Evolutionary conservation across 1,284 basidiomycete genomes (phyloP).

Genomic region (Apiotrichum siamense): DNA sequence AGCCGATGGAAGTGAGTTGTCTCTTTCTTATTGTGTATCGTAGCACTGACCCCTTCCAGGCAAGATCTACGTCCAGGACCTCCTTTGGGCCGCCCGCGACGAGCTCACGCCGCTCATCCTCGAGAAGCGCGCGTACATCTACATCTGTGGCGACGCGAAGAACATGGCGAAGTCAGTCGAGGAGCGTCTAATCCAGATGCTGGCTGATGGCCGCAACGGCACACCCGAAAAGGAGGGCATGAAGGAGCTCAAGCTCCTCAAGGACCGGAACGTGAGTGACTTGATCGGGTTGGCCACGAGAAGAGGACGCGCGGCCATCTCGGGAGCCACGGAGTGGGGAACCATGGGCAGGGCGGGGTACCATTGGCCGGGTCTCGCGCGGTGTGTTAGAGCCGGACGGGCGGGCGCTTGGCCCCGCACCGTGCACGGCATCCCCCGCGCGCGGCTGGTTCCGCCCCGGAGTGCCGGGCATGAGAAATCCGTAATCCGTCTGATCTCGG

Average conservation of each 20-base stretch:
- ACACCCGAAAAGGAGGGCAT: constrained; percentile 74
- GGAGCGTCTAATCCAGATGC: constrained; percentile 71
- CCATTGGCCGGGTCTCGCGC: too few species aligned
- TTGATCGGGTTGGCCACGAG: too few species aligned
- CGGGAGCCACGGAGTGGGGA: too few species aligned
- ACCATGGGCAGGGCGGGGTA: too few species aligned
- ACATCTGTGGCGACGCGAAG: constrained; percentile 95
- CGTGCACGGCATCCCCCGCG: too few species aligned
- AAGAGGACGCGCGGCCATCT: too few species aligned
- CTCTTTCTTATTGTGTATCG: constrained; percentile 1
- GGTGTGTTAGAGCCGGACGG: too few species aligned
- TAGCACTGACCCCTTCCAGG: constrained; percentile 15
- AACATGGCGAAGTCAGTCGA: constrained; percentile 94
- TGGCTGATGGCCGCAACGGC: constrained; percentile 91
- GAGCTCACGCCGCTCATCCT: constrained; percentile 81
- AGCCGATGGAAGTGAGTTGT: constrained; percentile 61
- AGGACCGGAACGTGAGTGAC: constrained; percentile 65
- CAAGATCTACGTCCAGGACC: constrained; percentile 96
- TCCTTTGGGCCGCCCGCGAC: constrained; percentile 77
- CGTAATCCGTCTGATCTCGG: background rate
- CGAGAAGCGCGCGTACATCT: constrained; percentile 88
- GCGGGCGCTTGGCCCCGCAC: too few species aligned
- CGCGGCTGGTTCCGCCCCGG: too few species aligned
- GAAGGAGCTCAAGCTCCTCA: constrained; percentile 86
- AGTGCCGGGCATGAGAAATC: too few species aligned